Base-by-base conservation (phyloP, 176 grass and related monocot genomes). In the Oryza punctata region DNA sequence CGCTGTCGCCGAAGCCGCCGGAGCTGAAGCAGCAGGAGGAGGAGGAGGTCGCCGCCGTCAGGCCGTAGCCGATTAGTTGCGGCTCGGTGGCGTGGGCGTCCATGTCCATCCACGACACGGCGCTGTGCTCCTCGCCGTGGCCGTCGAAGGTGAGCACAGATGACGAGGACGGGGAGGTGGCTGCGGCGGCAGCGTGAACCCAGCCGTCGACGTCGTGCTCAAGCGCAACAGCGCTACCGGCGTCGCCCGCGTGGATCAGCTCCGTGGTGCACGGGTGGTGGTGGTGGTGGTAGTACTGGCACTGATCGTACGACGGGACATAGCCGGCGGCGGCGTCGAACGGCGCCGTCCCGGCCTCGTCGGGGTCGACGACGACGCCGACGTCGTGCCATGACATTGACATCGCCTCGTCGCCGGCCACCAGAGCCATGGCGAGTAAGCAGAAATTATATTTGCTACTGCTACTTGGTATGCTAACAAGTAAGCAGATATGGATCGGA, bases 81-180 rank as follows among this genome's bases (percentile, higher is more conserved):
- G 32, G 33, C 33, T 0, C 78, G 44, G 19, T 1, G 43, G 3
- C 28, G 19, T 80, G 49, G 14, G 49, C 3, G 49, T 19, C 49
- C 49, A 52, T 18, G 33, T 35, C 33, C 33, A 35, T 35, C 78
- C 78, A 80, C 6, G 78, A 52, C 49, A 2, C 1, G 11, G 41
- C 63, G 30, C 7, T 25, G 30, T 27, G 18, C 29, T 70, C 38
- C 15, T 45, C 45, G 23, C 50, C 66, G 37, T 8, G 37, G n/a
- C 6, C 28, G 10, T 85, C 57, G 40, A 85, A 85, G 6, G 84
- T 52, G 76, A 72, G 13, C 28, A 19, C 27, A 11, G 84, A 85
- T 3, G 67, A 21, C 64, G 78, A 68, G 0, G 15, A 10, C 0
- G 67, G 63, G 40, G 84, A 85, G 15, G 76, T 69, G 19, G 44